These are phyloP conservation scores for Apiotrichum montevideense DNA, from an alignment of 1,284 basidiomycete genomes.

Conservation along the genomic window DNA sequence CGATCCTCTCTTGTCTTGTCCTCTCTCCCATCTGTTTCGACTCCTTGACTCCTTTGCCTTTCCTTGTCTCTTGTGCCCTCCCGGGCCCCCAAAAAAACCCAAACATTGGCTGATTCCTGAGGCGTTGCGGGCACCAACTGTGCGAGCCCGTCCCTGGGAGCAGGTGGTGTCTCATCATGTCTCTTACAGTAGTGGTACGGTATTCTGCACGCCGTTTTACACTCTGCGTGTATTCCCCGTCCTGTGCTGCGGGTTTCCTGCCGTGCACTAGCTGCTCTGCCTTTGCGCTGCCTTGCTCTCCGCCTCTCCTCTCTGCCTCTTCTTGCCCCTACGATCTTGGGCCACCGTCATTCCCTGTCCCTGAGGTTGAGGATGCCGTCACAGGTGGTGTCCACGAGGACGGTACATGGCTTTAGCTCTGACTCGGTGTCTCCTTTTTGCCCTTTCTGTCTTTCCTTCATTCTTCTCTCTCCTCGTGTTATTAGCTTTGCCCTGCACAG, in stretches of 20 bases:
- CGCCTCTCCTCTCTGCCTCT: too few relatives aligned
- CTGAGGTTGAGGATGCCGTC: constrained; percentile 1
- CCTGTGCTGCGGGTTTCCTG: not conserved
- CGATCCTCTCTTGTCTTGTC: too few relatives aligned
- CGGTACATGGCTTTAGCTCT: constrained; percentile 4
- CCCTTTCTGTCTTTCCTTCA: not conserved
- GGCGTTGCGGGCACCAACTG: not conserved
- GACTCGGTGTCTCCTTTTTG: not conserved
- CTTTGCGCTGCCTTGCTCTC: too few relatives aligned
- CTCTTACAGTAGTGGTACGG: not conserved
- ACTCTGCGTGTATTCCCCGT: not conserved
- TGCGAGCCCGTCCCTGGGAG: not conserved
- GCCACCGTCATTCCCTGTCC: not conserved
- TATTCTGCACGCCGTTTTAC: not conserved
- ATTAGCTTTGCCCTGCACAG: not conserved
- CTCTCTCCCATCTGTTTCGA: not conserved
- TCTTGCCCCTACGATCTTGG: too few relatives aligned
- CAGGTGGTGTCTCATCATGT: constrained; percentile 2
- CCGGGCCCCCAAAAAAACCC: not conserved
- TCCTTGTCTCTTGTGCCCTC: not conserved
- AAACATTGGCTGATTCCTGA: not conserved
- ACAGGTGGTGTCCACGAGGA: constrained; percentile 1
- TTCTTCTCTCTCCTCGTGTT: too few relatives aligned
- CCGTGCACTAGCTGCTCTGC: too few relatives aligned
- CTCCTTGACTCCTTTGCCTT: not conserved